phyloP scores from a whole-genome alignment of 2,329 filamentous ascomycete species.

The Aspergillus fijiensis region DNA sequence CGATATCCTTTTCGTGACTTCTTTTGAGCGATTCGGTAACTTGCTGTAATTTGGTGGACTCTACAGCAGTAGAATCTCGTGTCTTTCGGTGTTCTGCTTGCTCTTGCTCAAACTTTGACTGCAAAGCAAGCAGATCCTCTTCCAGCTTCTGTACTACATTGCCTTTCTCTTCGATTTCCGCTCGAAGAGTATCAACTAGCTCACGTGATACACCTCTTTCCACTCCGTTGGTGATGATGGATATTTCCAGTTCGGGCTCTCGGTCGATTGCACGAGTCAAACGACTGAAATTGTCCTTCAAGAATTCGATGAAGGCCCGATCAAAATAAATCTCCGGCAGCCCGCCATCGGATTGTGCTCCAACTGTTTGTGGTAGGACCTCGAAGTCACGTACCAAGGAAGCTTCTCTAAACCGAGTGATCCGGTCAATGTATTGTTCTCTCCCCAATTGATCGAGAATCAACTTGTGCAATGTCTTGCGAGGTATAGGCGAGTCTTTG shows the following conservation, averaged over 20 bases:
- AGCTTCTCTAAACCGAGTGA: constrained; percentile 74
- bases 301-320: constrained; percentile 81
- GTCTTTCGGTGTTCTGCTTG: constrained; percentile 68
- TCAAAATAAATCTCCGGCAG: constrained; percentile 85
- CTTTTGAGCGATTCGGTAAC: constrained; percentile 70
- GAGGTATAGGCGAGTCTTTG: constrained; percentile 87
- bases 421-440: constrained; percentile 80
- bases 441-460: constrained; percentile 75
- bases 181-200: constrained; percentile 79
- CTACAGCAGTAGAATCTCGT: constrained; percentile 58
- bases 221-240: constrained; percentile 73
- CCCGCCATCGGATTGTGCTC: constrained; percentile 52
- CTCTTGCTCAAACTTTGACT: constrained; percentile 65
- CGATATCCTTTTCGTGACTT: constrained; percentile 66
- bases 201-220: constrained; percentile 93
- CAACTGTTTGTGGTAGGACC: constrained; percentile 70
- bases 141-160: constrained; percentile 59
- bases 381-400: constrained; percentile 86
- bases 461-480: constrained; percentile 76
- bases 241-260: constrained; percentile 83
- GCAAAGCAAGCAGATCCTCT: constrained; percentile 54
- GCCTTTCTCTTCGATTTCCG: constrained; percentile 73
- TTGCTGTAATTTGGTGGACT: constrained; percentile 59
- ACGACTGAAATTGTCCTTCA: constrained; percentile 93
- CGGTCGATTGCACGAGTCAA: constrained; percentile 82